A percentile compares a stretch with the other conserved stretches of the same genome.
Conservation (phyloP, 2,329 filamentous ascomycete genomes). For the Curvularia sp. region DNA sequence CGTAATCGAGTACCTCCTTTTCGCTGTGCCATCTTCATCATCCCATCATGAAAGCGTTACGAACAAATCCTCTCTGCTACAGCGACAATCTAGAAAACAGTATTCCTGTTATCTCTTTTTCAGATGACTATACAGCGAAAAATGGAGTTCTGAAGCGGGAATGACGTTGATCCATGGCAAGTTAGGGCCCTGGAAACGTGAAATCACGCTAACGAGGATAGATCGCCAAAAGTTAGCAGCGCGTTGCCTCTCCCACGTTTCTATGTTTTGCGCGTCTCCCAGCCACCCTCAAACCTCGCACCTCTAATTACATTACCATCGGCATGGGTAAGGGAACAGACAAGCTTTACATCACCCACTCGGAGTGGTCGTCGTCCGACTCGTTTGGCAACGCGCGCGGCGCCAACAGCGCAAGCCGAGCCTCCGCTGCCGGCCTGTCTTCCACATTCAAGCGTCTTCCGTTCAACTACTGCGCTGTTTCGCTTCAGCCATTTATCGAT, state of each 20-base stretch:
- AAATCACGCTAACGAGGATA: conserved; percentile 6
- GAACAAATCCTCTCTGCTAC: not conserved
- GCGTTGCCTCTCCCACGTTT: conserved; percentile 13
- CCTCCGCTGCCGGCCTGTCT: conserved; percentile 57
- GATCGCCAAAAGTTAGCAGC: conserved; percentile 11
- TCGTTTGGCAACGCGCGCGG: conserved; percentile 83
- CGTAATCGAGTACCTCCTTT: too few species aligned
- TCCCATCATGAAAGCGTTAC: too few species aligned
- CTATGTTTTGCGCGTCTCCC: conserved; percentile 13
- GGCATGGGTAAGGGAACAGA: conserved; percentile 52
- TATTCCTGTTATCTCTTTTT: not conserved
- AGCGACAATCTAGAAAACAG: not conserved
- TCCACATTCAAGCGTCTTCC: conserved; percentile 85
- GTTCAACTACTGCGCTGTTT: conserved; percentile 97
- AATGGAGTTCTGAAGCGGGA: not conserved
- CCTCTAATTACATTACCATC: not conserved
- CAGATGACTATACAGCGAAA: not conserved
- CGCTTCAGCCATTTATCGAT: conserved; percentile 91
- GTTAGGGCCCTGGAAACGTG: not conserved
- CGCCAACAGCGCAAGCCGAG: conserved; percentile 66
- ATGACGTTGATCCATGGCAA: not conserved
- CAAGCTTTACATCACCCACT: conserved; percentile 80
- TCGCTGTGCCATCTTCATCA: too few species aligned
- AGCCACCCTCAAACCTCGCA: not conserved
- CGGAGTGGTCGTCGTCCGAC: conserved; percentile 93